Conservation (phyloP, 148 eudicot species). For the Rhododendron ovatum region DNA sequence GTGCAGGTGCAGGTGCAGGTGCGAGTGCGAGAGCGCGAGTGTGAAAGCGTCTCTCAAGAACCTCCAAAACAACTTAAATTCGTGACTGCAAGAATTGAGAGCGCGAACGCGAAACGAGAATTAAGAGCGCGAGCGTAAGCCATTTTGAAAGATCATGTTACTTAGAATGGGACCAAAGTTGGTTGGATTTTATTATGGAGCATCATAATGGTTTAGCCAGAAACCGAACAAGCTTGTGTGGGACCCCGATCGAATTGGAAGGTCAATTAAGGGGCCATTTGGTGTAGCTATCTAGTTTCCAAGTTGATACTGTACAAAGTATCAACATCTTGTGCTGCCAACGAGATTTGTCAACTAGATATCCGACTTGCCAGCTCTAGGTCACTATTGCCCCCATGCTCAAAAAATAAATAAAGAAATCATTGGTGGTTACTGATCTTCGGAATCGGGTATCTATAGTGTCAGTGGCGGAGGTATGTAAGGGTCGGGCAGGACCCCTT, state of each 20-base stretch:
- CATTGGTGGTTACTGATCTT: neutral
- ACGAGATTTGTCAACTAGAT: neutral
- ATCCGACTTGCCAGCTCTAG: neutral
- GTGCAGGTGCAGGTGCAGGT: too few relatives aligned
- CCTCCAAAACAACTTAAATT: too few relatives aligned
- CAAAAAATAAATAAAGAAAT: neutral
- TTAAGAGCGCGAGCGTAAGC: too few relatives aligned
- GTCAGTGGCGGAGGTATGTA: too few relatives aligned
- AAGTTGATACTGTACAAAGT: neutral
- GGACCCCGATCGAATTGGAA: neutral
- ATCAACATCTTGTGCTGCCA: neutral
- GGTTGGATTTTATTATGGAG: neutral
- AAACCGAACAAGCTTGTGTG: neutral
- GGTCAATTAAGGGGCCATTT: neutral
- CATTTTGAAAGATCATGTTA: too few relatives aligned
- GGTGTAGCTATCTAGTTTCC: neutral
- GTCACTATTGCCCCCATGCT: neutral
- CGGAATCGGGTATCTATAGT: too few relatives aligned
- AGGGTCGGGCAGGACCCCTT: neutral
- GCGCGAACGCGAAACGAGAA: rapidly evolving
- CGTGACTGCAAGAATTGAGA: rapidly evolving
- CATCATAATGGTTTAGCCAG: neutral
- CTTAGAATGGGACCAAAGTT: neutral
- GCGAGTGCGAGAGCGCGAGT: too few relatives aligned
- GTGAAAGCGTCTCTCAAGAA: too few relatives aligned